These are phyloP conservation scores for Leccinum subrobustum DNA, from an alignment of 1,284 basidiomycete species.

Conservation along the genomic window DNA sequence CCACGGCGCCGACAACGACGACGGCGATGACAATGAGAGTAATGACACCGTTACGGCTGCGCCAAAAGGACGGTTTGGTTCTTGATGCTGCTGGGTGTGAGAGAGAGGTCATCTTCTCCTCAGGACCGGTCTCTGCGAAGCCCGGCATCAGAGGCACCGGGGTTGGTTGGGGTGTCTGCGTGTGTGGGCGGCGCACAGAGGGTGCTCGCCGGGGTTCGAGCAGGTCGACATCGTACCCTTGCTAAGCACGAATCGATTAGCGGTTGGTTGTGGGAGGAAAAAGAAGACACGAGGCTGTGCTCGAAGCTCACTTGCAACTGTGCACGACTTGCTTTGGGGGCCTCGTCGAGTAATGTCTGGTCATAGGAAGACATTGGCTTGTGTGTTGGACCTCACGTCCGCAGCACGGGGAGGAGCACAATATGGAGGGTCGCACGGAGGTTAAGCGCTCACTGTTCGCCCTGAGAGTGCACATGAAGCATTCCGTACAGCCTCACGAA, in stretches of 20 bases:
- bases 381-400: not conserved
- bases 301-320: conserved; percentile 42
- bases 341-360: conserved; percentile 41
- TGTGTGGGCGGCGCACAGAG: conserved; percentile 16
- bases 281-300: conserved; percentile 7
- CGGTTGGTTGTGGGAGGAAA: not conserved
- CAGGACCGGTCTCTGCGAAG: conserved; percentile 8
- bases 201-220: conserved; percentile 34
- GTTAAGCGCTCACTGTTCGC: conserved; percentile 18
- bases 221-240: conserved; percentile 53
- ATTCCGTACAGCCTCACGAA: conserved; percentile 23
- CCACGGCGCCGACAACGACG: conserved; percentile 50
- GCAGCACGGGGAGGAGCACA: not conserved
- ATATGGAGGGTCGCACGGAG: conserved; percentile 4
- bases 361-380: conserved; percentile 41
- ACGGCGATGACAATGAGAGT: conserved; percentile 37
- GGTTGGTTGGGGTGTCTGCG: conserved; percentile 5
- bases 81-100: conserved; percentile 2
- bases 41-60: conserved; percentile 38
- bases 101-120: conserved; percentile 21
- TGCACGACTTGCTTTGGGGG: conserved; percentile 44
- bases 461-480: not conserved
- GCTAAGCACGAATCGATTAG: conserved; percentile 30
- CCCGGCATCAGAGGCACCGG: conserved; percentile 4
- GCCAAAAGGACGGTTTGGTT: conserved; percentile 27